A percentile compares a stretch with the other conserved stretches of the same genome.
Evolutionary conservation across 1,139 yeast genomes (phyloP).

Genomic region (Saccharomyces hybrid): DNA sequence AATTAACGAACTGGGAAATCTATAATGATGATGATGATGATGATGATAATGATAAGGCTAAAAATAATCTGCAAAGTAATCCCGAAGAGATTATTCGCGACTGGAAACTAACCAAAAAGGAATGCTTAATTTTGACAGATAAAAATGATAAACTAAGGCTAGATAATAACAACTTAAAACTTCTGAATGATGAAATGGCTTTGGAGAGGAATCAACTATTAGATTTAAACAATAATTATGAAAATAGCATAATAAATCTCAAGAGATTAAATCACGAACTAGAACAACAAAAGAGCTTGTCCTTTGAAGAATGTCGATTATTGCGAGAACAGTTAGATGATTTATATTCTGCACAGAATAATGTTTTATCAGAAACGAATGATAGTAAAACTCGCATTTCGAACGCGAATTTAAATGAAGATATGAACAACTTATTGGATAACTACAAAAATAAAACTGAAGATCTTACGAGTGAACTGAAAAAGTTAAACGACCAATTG

Average conservation of each 20-base stretch:
- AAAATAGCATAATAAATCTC: slow-evolving; percentile 33
- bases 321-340: slow-evolving; percentile 45
- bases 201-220: slow-evolving; percentile 33
- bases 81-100: slow-evolving; percentile 34
- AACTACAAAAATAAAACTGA: slow-evolving; percentile 51
- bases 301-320: slow-evolving; percentile 55
- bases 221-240: slow-evolving; percentile 26
- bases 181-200: slow-evolving; percentile 33
- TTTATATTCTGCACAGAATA: slow-evolving; percentile 9
- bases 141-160: slow-evolving; percentile 32
- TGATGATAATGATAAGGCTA: slow-evolving; percentile 10
- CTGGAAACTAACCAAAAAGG: slow-evolving; percentile 36
- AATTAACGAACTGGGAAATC: slow-evolving; percentile 27
- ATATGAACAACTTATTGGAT: slow-evolving; percentile 41
- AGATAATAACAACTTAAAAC: slow-evolving; percentile 28
- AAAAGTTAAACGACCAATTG: slow-evolving; percentile 28
- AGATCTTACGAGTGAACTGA: slow-evolving; percentile 36
- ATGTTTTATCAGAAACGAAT: background rate
- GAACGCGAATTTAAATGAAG: background rate
- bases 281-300: slow-evolving; percentile 47
- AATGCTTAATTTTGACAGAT: slow-evolving; percentile 36
- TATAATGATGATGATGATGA: slow-evolving; percentile 25
- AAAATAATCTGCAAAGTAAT: slow-evolving; percentile 6
- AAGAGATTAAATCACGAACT: slow-evolving; percentile 37
- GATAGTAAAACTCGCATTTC: slow-evolving; percentile 1